Percentiles rank a stretch among this genome's conserved stretches.
Conservation (phyloP, 2,329 filamentous ascomycete species). For the Rhynchosporium agropyri region DNA sequence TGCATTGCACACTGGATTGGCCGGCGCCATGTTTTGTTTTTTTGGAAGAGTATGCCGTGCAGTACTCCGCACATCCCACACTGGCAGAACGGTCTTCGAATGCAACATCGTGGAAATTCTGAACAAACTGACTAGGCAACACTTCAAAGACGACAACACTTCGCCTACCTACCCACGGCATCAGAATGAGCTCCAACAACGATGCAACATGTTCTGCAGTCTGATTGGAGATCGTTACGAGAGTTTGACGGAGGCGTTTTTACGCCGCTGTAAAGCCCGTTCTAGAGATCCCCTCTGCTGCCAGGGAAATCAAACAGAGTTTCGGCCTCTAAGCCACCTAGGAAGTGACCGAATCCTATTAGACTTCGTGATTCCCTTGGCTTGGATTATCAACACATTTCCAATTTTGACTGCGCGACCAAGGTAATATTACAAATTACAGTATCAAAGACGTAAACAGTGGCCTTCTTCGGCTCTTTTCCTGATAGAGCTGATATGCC, state of each 20-base stretch:
- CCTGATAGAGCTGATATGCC: too few species aligned
- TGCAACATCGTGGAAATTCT: too few species aligned
- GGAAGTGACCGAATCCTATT: not conserved
- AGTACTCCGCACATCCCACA: constrained; percentile 2
- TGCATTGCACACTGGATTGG: not conserved
- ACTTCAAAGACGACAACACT: too few species aligned
- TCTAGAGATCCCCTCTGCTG: not conserved
- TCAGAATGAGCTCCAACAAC: not conserved
- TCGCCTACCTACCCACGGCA: too few species aligned
- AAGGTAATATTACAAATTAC: too few species aligned
- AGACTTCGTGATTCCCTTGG: not conserved
- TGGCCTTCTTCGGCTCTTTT: not conserved
- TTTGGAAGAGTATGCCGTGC: constrained; percentile 1
- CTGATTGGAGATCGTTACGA: not conserved
- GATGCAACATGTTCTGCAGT: not conserved
- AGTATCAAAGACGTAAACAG: too few species aligned
- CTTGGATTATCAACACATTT: not conserved
- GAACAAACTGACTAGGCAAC: too few species aligned
- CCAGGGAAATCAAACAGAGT: constrained; percentile 1
- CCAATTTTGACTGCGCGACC: not conserved
- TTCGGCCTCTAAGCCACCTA: not conserved
- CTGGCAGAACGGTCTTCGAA: not conserved
- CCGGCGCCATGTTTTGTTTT: not conserved
- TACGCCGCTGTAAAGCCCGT: not conserved
- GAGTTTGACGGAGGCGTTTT: not conserved